Evolutionary conservation across 306 rosid genomes (phyloP), one percentile per base, ranked within the genome.

Genomic region (Cicer chorassanicum): DNA sequence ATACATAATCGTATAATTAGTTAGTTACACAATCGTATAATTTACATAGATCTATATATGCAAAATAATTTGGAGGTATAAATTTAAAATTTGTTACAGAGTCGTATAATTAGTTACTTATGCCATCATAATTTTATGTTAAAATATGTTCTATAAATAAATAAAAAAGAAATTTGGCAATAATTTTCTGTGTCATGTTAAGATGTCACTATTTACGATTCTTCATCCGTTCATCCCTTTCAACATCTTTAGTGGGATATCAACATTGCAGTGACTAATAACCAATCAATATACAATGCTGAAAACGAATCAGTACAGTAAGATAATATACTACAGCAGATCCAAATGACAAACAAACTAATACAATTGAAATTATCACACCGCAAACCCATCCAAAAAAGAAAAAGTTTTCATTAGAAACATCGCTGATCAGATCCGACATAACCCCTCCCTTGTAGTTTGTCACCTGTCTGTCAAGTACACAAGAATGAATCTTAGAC

Each of bases 311-410:
- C 43, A 73, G 77, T 85, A 84, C 78, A 82, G 83, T 66, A 82
- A 84, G 78, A 81, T 67, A 81, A 79, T 82, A 87, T 79, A 73
- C 73, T 57, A 45, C 67, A 56, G 68, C 43, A 6, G 70, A 40
- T 19, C 61, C 73, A 43, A 44, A 55, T 36, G 46, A 19, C 45
- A 18, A 57, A 79, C 74, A 71, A 77, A 68, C 38, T 24, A 56
- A 18, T 4, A 77, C 74, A 51, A 44, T 64, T 65, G 48, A 80
- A 70, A 7, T 68, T 36, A 66, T 62, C 78, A 68, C 81, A 77
- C 78, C 5, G 14, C 78, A 88, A 67, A 81, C 74, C 71, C 72
- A 81, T 41, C 70, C 77, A 19, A 43, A 51, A 74, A 29, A 7
- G 15, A 39, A 41, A 77, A 81, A 19, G 65, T 68, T 68, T 59